A percentile compares a stretch with the other conserved stretches of the same genome.
Conservation (phyloP, 129 eudicot species). For the Artemisia annua region DNA sequence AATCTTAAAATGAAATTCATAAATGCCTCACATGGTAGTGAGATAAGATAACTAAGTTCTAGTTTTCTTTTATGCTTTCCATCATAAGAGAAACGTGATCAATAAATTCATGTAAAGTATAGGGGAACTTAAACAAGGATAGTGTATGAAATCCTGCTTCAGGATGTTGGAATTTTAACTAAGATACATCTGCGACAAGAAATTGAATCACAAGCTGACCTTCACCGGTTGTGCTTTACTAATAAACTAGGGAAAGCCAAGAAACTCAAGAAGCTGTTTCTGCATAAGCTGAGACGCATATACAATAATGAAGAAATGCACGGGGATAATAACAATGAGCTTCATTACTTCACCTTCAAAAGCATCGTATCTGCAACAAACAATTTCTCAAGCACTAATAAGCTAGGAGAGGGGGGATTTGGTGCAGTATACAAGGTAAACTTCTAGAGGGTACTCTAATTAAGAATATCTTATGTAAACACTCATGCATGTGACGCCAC, state of each 20-base stretch:
- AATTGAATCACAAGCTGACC: too few species aligned
- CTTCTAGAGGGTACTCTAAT: too few species aligned
- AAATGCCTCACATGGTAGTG: too few species aligned
- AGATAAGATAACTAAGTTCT: too few species aligned
- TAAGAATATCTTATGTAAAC: too few species aligned
- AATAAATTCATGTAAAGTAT: too few species aligned
- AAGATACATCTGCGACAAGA: background rate
- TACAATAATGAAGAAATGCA: background rate
- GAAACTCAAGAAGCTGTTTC: constrained; percentile 1
- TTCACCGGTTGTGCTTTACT: too few species aligned
- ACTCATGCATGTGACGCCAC: too few species aligned
- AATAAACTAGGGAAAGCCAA: constrained; percentile 10
- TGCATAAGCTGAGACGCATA: background rate
- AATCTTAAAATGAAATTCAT: too few species aligned
- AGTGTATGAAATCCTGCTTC: background rate
- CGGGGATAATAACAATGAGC: constrained; percentile 15
- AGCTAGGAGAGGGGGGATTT: constrained; percentile 25
- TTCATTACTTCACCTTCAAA: constrained; percentile 35
- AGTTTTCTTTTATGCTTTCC: too few species aligned
- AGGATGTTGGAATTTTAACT: background rate
- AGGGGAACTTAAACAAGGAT: background rate
- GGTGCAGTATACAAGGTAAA: constrained; percentile 31
- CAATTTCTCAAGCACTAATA: constrained; percentile 31
- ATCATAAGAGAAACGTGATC: too few species aligned
- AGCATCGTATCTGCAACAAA: constrained; percentile 36